phyloP scores from a whole-genome alignment of 2,329 filamentous ascomycete species.

The Helminthosporium solani region DNA sequence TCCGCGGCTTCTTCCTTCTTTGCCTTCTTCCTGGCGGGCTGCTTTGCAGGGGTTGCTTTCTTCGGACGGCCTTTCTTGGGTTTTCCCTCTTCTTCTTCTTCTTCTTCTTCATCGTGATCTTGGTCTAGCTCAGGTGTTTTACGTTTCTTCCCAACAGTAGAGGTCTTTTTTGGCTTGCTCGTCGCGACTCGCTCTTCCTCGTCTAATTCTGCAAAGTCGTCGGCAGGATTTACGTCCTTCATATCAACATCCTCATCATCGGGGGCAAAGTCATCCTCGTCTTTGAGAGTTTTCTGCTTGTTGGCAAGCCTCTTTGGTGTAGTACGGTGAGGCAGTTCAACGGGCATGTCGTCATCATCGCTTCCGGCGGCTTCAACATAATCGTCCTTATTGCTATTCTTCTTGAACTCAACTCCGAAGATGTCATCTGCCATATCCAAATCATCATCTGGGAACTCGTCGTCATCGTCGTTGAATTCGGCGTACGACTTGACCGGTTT shows the following conservation, averaged over 20 bases:
- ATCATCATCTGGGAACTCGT: constrained; percentile 48
- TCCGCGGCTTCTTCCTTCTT: constrained; percentile 69
- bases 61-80: constrained; percentile 58
- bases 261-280: constrained; percentile 44
- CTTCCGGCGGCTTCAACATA: constrained; percentile 61
- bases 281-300: constrained; percentile 48
- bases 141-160: constrained; percentile 51
- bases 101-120: constrained; percentile 54
- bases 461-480: constrained; percentile 63
- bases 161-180: constrained; percentile 42
- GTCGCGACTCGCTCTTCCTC: constrained; percentile 44
- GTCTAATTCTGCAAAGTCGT: constrained; percentile 49
- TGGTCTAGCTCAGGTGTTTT: constrained; percentile 57
- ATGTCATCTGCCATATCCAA: constrained; percentile 73
- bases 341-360: constrained; percentile 29
- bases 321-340: constrained; percentile 34
- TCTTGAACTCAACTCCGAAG: constrained; percentile 71
- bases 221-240: constrained; percentile 51
- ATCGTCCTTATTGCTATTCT: constrained; percentile 65
- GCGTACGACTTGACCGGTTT: constrained; percentile 44
- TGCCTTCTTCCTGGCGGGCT: constrained; percentile 57
- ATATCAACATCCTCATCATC: constrained; percentile 54
- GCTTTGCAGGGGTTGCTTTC: constrained; percentile 45
- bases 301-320: constrained; percentile 46
- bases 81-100: constrained; percentile 54